Evolutionary conservation across 2,329 filamentous ascomycete species (phyloP).

Genomic region (Aspergillus sp.): DNA sequence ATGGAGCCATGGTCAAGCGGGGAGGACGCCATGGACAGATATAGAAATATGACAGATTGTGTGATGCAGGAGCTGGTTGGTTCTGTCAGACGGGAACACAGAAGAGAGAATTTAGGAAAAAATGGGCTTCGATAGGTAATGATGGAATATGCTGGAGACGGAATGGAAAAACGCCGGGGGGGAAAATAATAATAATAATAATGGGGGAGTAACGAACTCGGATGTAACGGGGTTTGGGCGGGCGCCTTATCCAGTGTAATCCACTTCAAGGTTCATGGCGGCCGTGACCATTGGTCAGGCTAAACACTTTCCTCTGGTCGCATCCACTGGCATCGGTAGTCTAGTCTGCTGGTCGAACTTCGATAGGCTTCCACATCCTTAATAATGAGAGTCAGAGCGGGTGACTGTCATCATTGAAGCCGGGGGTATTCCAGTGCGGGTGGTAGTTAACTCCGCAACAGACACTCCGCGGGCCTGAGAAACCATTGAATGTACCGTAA

Average conservation of each 20-base stretch:
- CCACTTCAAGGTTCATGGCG: background rate
- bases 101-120: background rate
- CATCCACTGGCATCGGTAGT: background rate
- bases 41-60: background rate
- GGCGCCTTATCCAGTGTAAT: slow-evolving; percentile 4
- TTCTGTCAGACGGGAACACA: background rate
- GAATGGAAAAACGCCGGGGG: slow-evolving; percentile 1
- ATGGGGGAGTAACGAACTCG: slow-evolving; percentile 16
- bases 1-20: slow-evolving; percentile 19
- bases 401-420: background rate
- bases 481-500: too few species aligned
- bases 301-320: background rate
- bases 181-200: background rate
- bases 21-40: slow-evolving; percentile 23
- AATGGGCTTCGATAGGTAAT: background rate
- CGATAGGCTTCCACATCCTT: slow-evolving; percentile 13
- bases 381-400: background rate
- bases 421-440: background rate
- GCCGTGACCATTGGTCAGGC: background rate
- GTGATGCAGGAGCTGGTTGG: background rate
- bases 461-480: background rate
- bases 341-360: slow-evolving; percentile 6
- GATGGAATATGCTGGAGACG: background rate
- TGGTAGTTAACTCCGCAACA: slow-evolving; percentile 7
- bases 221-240: slow-evolving; percentile 33